Percentiles rank a stretch among this genome's conserved stretches.
phyloP scores from a whole-genome alignment of 1,284 basidiomycete genomes.

The Jaminaea rosea region DNA sequence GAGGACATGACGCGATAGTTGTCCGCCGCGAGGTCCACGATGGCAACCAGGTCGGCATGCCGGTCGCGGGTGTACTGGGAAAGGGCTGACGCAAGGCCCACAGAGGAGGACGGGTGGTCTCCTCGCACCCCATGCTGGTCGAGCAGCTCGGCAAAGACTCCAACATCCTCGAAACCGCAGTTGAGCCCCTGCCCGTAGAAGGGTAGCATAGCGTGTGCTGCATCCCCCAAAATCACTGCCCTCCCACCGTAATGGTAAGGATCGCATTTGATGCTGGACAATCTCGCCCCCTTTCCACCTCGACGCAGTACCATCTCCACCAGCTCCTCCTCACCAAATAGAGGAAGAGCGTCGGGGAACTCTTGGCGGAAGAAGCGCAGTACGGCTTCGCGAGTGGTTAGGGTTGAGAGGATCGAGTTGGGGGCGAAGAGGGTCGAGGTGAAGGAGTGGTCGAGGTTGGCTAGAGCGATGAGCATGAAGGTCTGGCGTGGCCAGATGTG shows the following conservation, averaged over 20 bases:
- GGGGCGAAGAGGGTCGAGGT: constrained; percentile 80
- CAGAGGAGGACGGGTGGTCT: constrained; percentile 9
- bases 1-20: constrained; percentile 97
- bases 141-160: constrained; percentile 70
- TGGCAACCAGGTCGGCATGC: constrained; percentile 78
- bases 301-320: constrained; percentile 60
- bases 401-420: constrained; percentile 60
- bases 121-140: constrained; percentile 54
- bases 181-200: constrained; percentile 97
- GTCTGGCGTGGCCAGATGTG: constrained; percentile 98
- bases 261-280: constrained; percentile 80
- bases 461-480: constrained; percentile 97
- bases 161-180: constrained; percentile 92
- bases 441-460: constrained; percentile 55
- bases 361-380: constrained; percentile 69
- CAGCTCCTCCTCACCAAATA: constrained; percentile 71
- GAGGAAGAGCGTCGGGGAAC: constrained; percentile 75
- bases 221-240: constrained; percentile 80
- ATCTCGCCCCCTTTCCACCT: constrained; percentile 71
- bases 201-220: constrained; percentile 93
- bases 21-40: constrained; percentile 79
- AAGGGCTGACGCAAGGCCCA: constrained; percentile 60
- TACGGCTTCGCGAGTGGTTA: constrained; percentile 50
- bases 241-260: constrained; percentile 86
- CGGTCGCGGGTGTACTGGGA: constrained; percentile 68